A percentile compares a stretch with the other conserved stretches of the same genome.
phyloP scores from a whole-genome alignment of 306 rosid species.

The Morella rubra region DNA sequence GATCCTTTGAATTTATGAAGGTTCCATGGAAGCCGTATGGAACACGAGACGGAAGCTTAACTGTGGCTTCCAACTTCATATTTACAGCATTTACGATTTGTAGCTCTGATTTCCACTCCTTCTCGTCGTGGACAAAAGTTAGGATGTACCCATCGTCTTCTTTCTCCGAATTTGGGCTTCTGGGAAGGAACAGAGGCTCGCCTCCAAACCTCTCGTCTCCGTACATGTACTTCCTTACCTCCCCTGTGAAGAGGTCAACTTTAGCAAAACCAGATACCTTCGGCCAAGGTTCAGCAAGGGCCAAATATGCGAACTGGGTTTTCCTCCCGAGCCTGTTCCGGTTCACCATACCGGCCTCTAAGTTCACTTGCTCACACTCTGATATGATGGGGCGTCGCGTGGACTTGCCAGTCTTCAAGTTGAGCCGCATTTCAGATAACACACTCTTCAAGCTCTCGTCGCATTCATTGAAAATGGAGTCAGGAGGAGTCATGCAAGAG shows the following conservation, averaged over 20 bases:
- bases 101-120: constrained; percentile 74
- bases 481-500: constrained; percentile 92
- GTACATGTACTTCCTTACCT: constrained; percentile 51
- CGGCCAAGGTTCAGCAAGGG: constrained; percentile 96
- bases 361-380: constrained; percentile 55
- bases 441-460: constrained; percentile 70
- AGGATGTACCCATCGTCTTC: constrained; percentile 84
- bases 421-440: constrained; percentile 74
- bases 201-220: constrained; percentile 75
- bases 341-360: constrained; percentile 98
- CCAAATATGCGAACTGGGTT: constrained; percentile 69
- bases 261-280: constrained; percentile 92
- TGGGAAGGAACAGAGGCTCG: constrained; percentile 85
- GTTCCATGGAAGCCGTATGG: constrained; percentile 98
- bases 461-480: constrained; percentile 91
- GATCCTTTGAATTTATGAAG: constrained; percentile 60
- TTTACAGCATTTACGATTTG: constrained; percentile 73
- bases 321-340: constrained; percentile 69
- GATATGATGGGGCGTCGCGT: constrained; percentile 53
- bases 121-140: constrained; percentile 85
- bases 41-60: constrained; percentile 83
- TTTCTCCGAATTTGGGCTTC: constrained; percentile 31
- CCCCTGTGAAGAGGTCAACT: constrained; percentile 62
- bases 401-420: constrained; percentile 66
- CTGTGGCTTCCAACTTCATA: constrained; percentile 67